These are phyloP conservation scores for barrel medic (Medicago truncatula) DNA, from an alignment of 306 rosid genomes.

Conservation along the genomic window DNA sequence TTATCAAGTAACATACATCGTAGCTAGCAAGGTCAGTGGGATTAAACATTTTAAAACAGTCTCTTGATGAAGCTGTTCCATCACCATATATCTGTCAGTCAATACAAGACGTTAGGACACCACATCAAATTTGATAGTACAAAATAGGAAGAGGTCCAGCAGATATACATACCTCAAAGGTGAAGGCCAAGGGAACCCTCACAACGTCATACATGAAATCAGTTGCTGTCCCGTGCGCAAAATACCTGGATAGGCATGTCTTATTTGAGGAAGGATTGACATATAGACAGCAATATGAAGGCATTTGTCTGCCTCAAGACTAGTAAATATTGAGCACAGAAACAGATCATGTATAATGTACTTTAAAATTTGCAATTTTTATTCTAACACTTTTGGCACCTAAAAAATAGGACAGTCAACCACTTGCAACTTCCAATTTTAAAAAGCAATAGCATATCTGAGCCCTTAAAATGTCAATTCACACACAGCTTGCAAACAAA, in stretches of 20 bases:
- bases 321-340: conserved; percentile 28
- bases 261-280: conserved; percentile 31
- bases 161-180: conserved; percentile 90
- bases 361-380: neutral
- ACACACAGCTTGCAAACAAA: conserved; percentile 17
- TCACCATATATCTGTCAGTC: conserved; percentile 88
- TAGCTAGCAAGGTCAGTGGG: conserved; percentile 73
- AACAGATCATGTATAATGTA: conserved; percentile 29
- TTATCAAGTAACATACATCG: conserved; percentile 59
- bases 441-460: conserved; percentile 8
- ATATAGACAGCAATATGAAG: neutral
- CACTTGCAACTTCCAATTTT: conserved; percentile 28
- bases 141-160: conserved; percentile 22
- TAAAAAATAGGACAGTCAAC: conserved; percentile 1
- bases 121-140: conserved; percentile 18
- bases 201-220: conserved; percentile 91
- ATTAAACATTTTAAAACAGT: conserved; percentile 97
- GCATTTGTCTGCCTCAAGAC: conserved; percentile 9
- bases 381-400: conserved; percentile 2
- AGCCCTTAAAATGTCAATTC: conserved; percentile 19
- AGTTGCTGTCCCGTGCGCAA: conserved; percentile 98
- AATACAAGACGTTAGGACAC: conserved; percentile 35
- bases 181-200: conserved; percentile 91
- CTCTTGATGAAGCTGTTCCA: conserved; percentile 71
- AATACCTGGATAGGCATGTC: conserved; percentile 63